Base-by-base conservation (phyloP, 306 rosid genomes). In the Vicia villosa region DNA sequence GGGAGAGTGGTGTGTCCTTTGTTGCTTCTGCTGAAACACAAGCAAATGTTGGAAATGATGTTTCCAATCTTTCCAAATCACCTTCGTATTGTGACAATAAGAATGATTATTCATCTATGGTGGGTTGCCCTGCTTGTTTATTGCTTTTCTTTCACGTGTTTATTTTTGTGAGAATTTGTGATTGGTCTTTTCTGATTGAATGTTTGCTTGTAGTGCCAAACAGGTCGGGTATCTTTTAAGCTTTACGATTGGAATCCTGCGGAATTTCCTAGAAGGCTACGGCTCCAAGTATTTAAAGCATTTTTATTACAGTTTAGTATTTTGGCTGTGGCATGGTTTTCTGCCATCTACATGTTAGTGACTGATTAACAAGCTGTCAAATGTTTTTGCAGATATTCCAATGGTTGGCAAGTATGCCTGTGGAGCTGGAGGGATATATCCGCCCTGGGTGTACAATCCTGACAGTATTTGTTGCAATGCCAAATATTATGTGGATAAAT, bases 161-260 rank as follows among this genome's bases (percentile, higher is more conserved):
- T 62, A 43, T 66, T 64, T 66, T 80, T n/a, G 5, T 7, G 24
- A 36, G 66, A 65, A 47, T 62, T 19, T 13, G 6, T 40, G 36
- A 28, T 74, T 41, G 42, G 24, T 10, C n/a, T 51, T 26, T 76
- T 28, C 85, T 85, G 79, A 87, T 79, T 84, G 66, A 56, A 72
- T 40, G 67, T 85, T 14, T 64, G 61, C 54, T 83, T 91, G 85
- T 80, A 95, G 99, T 95, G 99, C 73, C 96, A 95, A 24, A 91
- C 99, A 73, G 99, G 99, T 72, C 96, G 99, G 69, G 78, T 95
- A 72, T 95, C 99, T 21, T 95, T 95, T 80, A 95, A 95, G 88
- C 99, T 95, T 60, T 95, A 95, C 57, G 99, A 95, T 79, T 95
- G 99, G 99, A 95, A 95, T 78, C 99, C 99, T 21, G 99, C 99